These are phyloP conservation scores for Podospora pseudocomata DNA, from an alignment of 495 filamentous ascomycete genomes.

Conservation along the genomic window DNA sequence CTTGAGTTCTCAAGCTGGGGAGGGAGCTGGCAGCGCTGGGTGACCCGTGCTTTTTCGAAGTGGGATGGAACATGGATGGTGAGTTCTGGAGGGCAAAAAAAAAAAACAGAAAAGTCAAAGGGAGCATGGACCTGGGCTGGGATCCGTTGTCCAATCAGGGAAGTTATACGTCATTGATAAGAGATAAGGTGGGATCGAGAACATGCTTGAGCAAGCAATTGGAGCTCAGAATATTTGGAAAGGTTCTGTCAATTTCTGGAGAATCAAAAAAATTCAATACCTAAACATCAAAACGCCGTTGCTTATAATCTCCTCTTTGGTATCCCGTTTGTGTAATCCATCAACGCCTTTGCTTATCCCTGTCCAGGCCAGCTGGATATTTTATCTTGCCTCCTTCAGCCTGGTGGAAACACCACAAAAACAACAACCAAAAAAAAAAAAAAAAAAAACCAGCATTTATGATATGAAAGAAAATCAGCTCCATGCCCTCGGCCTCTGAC, in stretches of 20 bases:
- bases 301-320: not conserved
- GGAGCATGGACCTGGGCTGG: conserved; percentile 3
- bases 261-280: not conserved
- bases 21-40: not conserved
- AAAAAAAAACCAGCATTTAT: not conserved
- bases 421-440: not conserved
- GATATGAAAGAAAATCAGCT: not conserved
- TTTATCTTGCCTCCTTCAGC: not conserved
- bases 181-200: not conserved
- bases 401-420: no score
- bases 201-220: not conserved
- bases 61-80: not conserved
- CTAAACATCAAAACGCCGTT: not conserved
- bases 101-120: not conserved
- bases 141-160: conserved; percentile 9
- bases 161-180: conserved; percentile 7
- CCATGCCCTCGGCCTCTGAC: not conserved
- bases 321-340: not conserved
- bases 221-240: not conserved
- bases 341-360: not conserved
- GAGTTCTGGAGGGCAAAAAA: not conserved
- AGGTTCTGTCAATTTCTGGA: not conserved
- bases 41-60: not conserved
- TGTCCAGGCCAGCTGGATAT: not conserved
- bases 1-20: not conserved